Evolutionary conservation across 805 yeast genomes (phyloP).

Genomic region (Starmerella bombi): DNA sequence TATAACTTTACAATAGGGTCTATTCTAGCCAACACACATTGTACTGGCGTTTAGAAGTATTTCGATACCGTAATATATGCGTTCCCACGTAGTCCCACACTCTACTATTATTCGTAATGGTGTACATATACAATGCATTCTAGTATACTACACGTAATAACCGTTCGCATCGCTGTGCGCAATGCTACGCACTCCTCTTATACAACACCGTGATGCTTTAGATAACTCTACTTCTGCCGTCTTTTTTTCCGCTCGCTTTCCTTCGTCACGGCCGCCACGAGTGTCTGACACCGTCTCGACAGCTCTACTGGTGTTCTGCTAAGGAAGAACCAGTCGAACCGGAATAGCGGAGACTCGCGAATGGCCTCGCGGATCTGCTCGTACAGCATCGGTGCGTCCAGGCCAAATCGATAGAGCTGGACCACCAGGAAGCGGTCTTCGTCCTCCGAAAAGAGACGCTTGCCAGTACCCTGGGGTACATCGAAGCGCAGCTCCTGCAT

Average conservation of each 20-base stretch:
- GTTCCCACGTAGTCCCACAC: too few species aligned
- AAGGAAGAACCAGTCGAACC: conserved; percentile 78
- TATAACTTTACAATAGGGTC: too few species aligned
- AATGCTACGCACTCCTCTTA: too few species aligned
- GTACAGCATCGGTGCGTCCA: conserved; percentile 64
- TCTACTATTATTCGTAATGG: too few species aligned
- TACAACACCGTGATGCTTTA: too few species aligned
- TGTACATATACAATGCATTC: too few species aligned
- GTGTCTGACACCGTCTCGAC: conserved; percentile 65
- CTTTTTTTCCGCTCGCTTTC: conserved; percentile 33
- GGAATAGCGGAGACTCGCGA: conserved; percentile 59
- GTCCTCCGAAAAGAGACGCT: conserved; percentile 60
- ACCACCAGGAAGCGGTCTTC: conserved; percentile 82
- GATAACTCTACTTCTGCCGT: too few species aligned
- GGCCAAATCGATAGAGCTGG: conserved; percentile 65
- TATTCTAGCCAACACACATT: too few species aligned
- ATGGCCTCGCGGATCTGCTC: conserved; percentile 68
- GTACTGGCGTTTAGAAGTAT: too few species aligned
- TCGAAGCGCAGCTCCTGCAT: conserved; percentile 61
- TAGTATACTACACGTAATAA: too few species aligned
- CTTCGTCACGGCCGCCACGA: conserved; percentile 58
- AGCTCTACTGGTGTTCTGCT: conserved; percentile 68
- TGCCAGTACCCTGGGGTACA: conserved; percentile 49
- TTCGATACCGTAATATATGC: too few species aligned
- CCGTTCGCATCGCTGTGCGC: too few species aligned